phyloP scores from a whole-genome alignment of 805 yeast species.

The Candida insectorum region DNA sequence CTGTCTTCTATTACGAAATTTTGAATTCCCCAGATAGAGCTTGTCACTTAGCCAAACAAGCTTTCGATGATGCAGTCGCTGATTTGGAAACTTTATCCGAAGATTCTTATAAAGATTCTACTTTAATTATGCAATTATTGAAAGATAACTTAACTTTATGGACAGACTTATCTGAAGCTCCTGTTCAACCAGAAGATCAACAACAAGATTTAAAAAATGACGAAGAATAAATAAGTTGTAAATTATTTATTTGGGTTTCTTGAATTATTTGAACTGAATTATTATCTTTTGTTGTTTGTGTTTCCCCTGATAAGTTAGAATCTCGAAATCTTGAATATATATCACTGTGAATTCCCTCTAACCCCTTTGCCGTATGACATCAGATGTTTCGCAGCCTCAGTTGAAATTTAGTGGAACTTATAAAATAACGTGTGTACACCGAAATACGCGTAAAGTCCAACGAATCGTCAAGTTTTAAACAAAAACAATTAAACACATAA shows the following conservation, averaged over 20 bases:
- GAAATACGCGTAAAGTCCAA: neutral
- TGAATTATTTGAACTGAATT: neutral
- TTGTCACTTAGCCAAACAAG: conserved; percentile 97
- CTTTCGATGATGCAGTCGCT: conserved; percentile 98
- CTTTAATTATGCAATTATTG: conserved; percentile 97
- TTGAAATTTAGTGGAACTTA: no score
- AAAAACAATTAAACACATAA: no score
- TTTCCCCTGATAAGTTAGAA: conserved; percentile 8
- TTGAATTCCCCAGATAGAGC: conserved; percentile 98
- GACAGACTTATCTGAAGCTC: conserved; percentile 91
- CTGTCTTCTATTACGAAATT: conserved; percentile 97
- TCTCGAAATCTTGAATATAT: conserved; percentile 3
- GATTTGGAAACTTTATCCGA: conserved; percentile 96
- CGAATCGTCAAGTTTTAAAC: neutral
- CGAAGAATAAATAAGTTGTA: conserved; percentile 10
- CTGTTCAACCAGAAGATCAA: conserved; percentile 38
- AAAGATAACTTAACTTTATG: conserved; percentile 98
- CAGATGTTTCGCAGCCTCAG: no score
- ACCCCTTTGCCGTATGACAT: no score
- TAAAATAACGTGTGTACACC: neutral
- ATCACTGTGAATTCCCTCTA: neutral
- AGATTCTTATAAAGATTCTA: conserved; percentile 97
- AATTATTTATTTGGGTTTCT: neutral
- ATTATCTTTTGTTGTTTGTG: conserved; percentile 3
- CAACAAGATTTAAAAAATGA: conserved; percentile 15